Evolutionary conservation across 1,284 basidiomycete genomes (phyloP), one percentile per base, ranked within the genome.

Genomic region (Fomitopsis palustris): DNA sequence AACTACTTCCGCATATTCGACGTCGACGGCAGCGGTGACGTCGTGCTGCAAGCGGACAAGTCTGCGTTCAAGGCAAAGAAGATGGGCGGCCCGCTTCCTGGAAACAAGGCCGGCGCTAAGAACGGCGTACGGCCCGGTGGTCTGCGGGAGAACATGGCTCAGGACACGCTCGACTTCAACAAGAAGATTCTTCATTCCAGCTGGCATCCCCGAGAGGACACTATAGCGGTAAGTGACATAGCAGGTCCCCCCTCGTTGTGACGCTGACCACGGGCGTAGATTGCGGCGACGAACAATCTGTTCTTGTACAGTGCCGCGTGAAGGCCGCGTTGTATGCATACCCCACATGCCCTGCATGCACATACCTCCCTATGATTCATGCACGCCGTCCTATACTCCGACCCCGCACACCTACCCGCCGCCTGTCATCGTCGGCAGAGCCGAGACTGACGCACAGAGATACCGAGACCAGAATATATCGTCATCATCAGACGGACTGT

Each of bases 1-100:
- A 99, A 99, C 78, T 98, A 98, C 79, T 97, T 99, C 90, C 95
- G 96, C 76, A 96, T 99, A 84, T 98, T 96, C 77, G 96, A 99
- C 74, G 87, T 90, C 64, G 94, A 98, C 63, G 90, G 90, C 43
- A 78, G 90, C 67, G 91, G 89, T 63, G 96, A 98, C 70, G 88
- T 97, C 38, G 94, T 98, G 16, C 77, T 99, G 59, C 97, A 99
- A 77, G 97, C 97, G 5, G 97, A 99, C 81, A 99, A 99, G 78
- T 96, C 95, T 16, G 96, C 96, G 5, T 99, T 99, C 83, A 99
- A 99, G 78, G 94, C 94, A 53, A 99, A 98, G 88, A 98, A 98
- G 82, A 93, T 96, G 61, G 93, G 90, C 17, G 91, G 90, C 0
- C 88, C 91, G 12, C 77, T 93, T 60, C 82, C 85, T 37, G 86